phyloP scores from a whole-genome alignment of 2,329 filamentous ascomycete species.

The Tolypocladium ophioglossoides region DNA sequence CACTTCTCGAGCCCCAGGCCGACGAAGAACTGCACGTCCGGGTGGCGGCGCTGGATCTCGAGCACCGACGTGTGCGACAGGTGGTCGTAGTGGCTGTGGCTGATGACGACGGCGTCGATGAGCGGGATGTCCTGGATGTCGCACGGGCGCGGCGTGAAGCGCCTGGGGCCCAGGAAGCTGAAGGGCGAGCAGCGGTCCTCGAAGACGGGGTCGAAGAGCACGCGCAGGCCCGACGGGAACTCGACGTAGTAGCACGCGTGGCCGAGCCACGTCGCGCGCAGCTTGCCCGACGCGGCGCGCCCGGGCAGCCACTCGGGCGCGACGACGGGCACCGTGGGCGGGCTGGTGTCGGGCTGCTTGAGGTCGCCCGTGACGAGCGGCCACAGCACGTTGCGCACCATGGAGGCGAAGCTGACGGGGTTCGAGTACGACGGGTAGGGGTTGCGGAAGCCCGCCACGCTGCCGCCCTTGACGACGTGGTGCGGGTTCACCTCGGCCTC shows the following conservation, averaged over 20 bases:
- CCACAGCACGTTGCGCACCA: constrained; percentile 23
- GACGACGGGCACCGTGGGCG: constrained; percentile 55
- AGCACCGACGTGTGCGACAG: constrained; percentile 66
- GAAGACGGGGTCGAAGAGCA: constrained; percentile 91
- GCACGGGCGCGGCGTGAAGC: constrained; percentile 71
- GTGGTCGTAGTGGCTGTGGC: constrained; percentile 90
- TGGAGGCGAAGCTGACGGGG: constrained; percentile 9
- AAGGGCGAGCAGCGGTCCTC: constrained; percentile 78
- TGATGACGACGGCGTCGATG: constrained; percentile 71
- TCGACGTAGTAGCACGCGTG: constrained; percentile 93
- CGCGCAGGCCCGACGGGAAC: constrained; percentile 74
- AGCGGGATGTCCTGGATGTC: constrained; percentile 65
- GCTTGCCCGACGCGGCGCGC: constrained; percentile 41
- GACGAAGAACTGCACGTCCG: constrained; percentile 78
- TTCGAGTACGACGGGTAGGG: constrained; percentile 35
- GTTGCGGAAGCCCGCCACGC: constrained; percentile 35
- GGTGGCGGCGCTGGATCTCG: constrained; percentile 60
- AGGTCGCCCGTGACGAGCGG: constrained; percentile 29
- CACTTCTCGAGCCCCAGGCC: constrained; percentile 73
- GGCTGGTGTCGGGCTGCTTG: constrained; percentile 47
- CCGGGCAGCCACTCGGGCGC: constrained; percentile 56
- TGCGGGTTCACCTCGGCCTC: constrained; percentile 35
- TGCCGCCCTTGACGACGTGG: constrained; percentile 32
- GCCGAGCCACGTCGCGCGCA: constrained; percentile 88
- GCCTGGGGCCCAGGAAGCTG: constrained; percentile 57